phyloP scores from a whole-genome alignment of 768 basidiomycete species.

The Pleurotus sapidus region DNA sequence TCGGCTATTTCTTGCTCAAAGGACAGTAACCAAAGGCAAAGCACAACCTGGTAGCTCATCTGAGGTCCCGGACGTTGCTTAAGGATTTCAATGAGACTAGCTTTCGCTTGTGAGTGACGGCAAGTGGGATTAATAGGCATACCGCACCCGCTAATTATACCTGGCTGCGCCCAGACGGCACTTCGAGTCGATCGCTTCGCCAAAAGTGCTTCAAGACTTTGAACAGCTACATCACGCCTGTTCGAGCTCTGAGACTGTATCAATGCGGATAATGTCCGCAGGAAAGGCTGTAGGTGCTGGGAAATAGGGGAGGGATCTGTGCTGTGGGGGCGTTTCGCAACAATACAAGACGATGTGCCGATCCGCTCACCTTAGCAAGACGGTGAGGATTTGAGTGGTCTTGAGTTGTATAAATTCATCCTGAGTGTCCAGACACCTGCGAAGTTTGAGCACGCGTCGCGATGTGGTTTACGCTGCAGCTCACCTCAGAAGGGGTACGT shows the following conservation, averaged over 20 bases:
- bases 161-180: slow-evolving; percentile 76
- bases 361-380: slow-evolving; percentile 68
- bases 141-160: slow-evolving; percentile 64
- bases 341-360: slow-evolving; percentile 7
- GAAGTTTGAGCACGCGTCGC: not conserved
- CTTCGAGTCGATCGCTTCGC: slow-evolving; percentile 77
- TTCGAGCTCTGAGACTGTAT: slow-evolving; percentile 53
- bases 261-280: slow-evolving; percentile 56
- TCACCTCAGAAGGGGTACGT: slow-evolving; percentile 74
- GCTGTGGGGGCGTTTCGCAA: slow-evolving; percentile 24
- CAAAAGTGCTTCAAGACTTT: slow-evolving; percentile 83
- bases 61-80: slow-evolving; percentile 83
- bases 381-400: slow-evolving; percentile 81
- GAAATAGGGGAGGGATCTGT: slow-evolving; percentile 47
- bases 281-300: slow-evolving; percentile 57
- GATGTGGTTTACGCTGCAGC: not conserved
- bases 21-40: slow-evolving; percentile 92
- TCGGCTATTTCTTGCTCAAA: slow-evolving; percentile 87
- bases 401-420: slow-evolving; percentile 98
- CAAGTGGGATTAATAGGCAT: not conserved
- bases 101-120: not conserved
- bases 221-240: slow-evolving; percentile 87
- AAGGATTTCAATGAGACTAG: slow-evolving; percentile 80
- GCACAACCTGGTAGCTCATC: slow-evolving; percentile 92
- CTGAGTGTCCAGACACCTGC: slow-evolving; percentile 60